These are phyloP conservation scores for Inga laurina DNA, from an alignment of 306 rosid species.

Conservation along the genomic window DNA sequence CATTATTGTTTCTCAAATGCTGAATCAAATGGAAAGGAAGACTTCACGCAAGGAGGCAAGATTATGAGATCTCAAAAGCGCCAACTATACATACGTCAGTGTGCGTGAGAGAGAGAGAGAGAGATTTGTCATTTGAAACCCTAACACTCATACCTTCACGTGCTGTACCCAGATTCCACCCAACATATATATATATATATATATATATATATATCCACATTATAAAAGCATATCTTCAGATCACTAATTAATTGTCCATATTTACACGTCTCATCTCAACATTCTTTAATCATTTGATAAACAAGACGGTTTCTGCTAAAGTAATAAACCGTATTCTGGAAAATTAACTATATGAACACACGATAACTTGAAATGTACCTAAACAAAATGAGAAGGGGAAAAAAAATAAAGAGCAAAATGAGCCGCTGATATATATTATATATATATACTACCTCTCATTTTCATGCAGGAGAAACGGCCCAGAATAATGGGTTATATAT, in stretches of 20 bases:
- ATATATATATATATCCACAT: neutral
- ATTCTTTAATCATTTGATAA: neutral
- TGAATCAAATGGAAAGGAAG: conserved; percentile 9
- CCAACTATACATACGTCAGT: conserved; percentile 32
- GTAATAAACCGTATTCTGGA: neutral
- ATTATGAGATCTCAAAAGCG: conserved; percentile 66
- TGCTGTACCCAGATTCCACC: conserved; percentile 41
- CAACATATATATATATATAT: neutral
- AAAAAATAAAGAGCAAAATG: neutral
- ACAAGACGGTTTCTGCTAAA: neutral
- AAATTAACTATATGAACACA: neutral
- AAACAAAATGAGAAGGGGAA: neutral
- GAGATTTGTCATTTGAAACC: conserved; percentile 67
- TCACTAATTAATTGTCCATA: neutral
- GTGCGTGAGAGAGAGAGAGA: neutral
- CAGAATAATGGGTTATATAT: neutral
- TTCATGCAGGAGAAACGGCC: neutral
- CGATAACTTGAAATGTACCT: neutral
- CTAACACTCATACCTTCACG: conserved; percentile 50
- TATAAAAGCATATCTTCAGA: neutral
- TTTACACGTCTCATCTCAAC: neutral
- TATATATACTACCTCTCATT: neutral
- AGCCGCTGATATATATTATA: neutral
- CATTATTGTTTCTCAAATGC: conserved; percentile 25
- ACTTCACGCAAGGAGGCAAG: conserved; percentile 20